phyloP scores from a whole-genome alignment of 805 yeast genomes.

The Myxozyma geophila region DNA sequence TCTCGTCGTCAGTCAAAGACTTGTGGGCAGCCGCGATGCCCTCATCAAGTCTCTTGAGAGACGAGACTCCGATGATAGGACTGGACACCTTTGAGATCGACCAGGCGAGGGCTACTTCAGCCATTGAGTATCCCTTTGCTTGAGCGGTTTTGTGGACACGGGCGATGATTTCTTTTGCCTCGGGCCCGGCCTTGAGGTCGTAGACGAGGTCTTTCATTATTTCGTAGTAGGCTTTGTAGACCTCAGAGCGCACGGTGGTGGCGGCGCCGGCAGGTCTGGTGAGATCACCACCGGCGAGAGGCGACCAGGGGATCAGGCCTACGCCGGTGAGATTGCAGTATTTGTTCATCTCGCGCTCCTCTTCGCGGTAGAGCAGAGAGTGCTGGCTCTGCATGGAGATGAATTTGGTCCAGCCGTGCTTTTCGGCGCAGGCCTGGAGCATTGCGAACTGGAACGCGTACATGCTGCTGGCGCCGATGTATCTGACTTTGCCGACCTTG shows the following conservation, averaged over 20 bases:
- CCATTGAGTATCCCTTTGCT: not conserved
- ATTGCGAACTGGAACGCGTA: slow-evolving; percentile 56
- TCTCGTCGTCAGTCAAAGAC: not conserved
- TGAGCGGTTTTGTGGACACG: not conserved
- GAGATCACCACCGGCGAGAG: slow-evolving; percentile 58
- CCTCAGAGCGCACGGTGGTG: not conserved
- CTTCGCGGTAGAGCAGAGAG: slow-evolving; percentile 62
- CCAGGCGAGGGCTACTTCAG: not conserved
- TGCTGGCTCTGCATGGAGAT: slow-evolving; percentile 62
- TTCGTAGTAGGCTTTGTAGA: not conserved
- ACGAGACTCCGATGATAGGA: not conserved
- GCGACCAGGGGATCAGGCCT: slow-evolving; percentile 65
- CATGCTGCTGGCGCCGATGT: slow-evolving; percentile 71
- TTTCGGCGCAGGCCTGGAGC: slow-evolving; percentile 57
- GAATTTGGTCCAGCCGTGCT: slow-evolving; percentile 60
- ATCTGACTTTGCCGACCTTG: slow-evolving; percentile 54
- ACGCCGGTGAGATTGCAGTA: slow-evolving; percentile 58
- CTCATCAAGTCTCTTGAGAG: slow-evolving; percentile 1
- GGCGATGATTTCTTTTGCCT: not conserved
- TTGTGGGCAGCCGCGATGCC: not conserved
- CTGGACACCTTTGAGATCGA: not conserved
- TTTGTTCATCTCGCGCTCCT: slow-evolving; percentile 64
- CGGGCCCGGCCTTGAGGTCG: not conserved
- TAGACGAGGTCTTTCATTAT: not conserved
- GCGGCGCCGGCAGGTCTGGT: slow-evolving; percentile 51